These are phyloP conservation scores for Keithomyces neogunnii DNA, from an alignment of 2,329 filamentous ascomycete genomes.

Conservation along the genomic window DNA sequence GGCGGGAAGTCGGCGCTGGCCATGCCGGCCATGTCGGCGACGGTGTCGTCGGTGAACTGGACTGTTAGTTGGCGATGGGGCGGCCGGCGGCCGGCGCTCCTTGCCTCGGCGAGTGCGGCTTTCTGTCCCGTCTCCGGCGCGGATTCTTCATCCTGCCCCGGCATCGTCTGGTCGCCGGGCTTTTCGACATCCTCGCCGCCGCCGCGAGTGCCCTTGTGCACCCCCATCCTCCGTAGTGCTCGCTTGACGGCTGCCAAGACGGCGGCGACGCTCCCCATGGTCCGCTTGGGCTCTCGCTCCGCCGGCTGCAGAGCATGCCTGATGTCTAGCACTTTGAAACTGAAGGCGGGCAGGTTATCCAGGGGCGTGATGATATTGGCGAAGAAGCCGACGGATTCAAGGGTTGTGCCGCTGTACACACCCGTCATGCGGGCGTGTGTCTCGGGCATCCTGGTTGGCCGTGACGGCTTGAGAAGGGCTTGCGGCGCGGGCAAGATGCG, in stretches of 20 bases:
- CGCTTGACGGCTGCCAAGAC: neutral
- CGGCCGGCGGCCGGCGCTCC: neutral
- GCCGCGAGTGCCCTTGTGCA: neutral
- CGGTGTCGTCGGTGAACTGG: slow-evolving; percentile 9
- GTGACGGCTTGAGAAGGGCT: slow-evolving; percentile 47
- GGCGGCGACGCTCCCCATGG: neutral
- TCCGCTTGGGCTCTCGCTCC: neutral
- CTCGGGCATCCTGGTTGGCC: slow-evolving; percentile 47
- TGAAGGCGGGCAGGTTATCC: slow-evolving; percentile 37
- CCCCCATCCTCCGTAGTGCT: neutral
- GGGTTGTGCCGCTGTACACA: slow-evolving; percentile 46
- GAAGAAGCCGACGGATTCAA: slow-evolving; percentile 52
- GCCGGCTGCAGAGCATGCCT: slow-evolving; percentile 26
- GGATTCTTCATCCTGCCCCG: slow-evolving; percentile 1
- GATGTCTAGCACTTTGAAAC: slow-evolving; percentile 41
- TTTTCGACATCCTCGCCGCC: neutral
- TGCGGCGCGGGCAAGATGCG: slow-evolving; percentile 55
- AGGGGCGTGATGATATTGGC: slow-evolving; percentile 52
- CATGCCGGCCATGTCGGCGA: neutral
- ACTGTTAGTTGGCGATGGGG: neutral
- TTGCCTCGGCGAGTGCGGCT: neutral
- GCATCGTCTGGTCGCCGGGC: neutral
- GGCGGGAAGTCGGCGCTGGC: neutral
- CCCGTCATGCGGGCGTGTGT: slow-evolving; percentile 46
- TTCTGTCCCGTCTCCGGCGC: neutral